Evolutionary conservation across 228 moss, liverwort and hornwort species (phyloP).

Genomic region (Sphagnum fallax): DNA sequence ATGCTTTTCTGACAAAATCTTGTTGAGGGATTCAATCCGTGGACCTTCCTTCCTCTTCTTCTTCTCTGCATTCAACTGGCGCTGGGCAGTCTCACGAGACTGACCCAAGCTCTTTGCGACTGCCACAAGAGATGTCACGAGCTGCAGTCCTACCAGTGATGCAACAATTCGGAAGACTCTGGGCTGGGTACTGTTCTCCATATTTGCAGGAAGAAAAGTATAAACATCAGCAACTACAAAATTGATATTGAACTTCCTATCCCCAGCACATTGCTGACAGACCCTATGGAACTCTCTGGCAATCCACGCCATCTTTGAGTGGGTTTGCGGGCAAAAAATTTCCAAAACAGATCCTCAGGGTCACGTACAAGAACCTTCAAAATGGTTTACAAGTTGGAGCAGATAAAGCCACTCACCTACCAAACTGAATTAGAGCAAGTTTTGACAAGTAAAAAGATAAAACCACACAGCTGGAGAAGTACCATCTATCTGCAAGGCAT

Average conservation of each 20-base stretch:
- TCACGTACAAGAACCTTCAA: too few species aligned
- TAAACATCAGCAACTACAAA: slow-evolving; percentile 3
- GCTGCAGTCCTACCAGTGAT: slow-evolving; percentile 83
- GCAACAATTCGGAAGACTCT: slow-evolving; percentile 88
- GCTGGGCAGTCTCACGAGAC: slow-evolving; percentile 90
- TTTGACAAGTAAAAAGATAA: too few species aligned
- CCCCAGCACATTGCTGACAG: too few species aligned
- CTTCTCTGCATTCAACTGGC: slow-evolving; percentile 95
- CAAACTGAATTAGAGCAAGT: too few species aligned
- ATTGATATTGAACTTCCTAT: background rate
- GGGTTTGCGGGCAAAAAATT: too few species aligned
- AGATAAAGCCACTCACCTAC: too few species aligned
- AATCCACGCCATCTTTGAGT: too few species aligned
- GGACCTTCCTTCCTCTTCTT: slow-evolving; percentile 93
- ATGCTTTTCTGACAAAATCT: slow-evolving; percentile 84
- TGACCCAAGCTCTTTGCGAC: slow-evolving; percentile 86
- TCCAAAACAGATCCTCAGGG: too few species aligned
- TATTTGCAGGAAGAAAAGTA: slow-evolving; percentile 13
- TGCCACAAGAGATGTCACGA: slow-evolving; percentile 86
- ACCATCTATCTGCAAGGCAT: too few species aligned
- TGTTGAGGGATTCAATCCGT: slow-evolving; percentile 82
- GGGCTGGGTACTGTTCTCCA: slow-evolving; percentile 64
- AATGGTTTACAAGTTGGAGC: too few species aligned
- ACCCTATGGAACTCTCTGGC: too few species aligned
- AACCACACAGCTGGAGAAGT: too few species aligned